Percentiles rank a stretch among this genome's conserved stretches.
These are phyloP conservation scores for Ceratocystis eucalypticola DNA, from an alignment of 2,329 filamentous ascomycete genomes.

Conservation along the genomic window DNA sequence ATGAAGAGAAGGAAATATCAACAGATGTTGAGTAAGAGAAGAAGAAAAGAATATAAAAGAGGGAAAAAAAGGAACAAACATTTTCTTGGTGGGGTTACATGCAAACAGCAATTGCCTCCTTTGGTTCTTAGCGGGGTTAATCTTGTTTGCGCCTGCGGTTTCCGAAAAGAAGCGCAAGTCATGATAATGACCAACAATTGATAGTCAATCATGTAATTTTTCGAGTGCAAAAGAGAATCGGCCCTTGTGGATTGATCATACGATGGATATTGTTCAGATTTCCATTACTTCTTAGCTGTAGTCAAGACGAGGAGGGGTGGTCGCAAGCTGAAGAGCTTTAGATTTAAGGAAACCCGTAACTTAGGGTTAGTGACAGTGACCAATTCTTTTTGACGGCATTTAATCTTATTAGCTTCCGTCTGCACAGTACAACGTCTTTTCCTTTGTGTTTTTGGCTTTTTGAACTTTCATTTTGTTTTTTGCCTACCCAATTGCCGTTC, in stretches of 20 bases:
- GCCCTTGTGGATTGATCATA: background rate
- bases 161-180: background rate
- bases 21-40: background rate
- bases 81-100: conserved; percentile 11
- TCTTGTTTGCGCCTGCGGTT: background rate
- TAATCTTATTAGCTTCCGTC: background rate
- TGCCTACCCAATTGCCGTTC: conserved; percentile 14
- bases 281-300: no score
- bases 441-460: background rate
- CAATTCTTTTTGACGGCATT: background rate
- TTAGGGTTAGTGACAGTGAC: background rate
- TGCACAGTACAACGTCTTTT: background rate
- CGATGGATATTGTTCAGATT: no score
- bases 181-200: background rate
- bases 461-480: conserved; percentile 19
- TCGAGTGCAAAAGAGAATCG: background rate
- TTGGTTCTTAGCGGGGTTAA: conserved; percentile 9
- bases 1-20: background rate
- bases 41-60: background rate
- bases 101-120: background rate
- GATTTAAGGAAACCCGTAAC: background rate
- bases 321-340: background rate
- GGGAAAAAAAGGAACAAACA: background rate
- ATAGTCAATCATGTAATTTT: background rate
- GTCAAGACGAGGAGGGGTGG: no score